Base-by-base conservation (phyloP, 2,329 filamentous ascomycete genomes). In the Chaetomiaceae sp. region DNA sequence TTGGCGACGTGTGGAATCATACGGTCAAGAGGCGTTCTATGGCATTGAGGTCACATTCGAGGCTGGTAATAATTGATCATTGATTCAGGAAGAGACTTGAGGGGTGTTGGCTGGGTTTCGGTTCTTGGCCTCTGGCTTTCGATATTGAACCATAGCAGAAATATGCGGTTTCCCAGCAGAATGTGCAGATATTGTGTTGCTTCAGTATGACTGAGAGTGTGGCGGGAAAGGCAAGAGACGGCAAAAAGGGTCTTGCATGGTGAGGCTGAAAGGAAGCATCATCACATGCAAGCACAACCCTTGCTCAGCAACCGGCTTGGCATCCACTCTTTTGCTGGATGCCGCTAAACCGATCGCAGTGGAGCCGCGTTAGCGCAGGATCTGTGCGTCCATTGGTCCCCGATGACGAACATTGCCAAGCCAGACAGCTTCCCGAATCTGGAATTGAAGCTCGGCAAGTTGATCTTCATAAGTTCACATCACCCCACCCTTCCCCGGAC, bases 371-470 rank as follows among this genome's bases (percentile, higher is more conserved):
- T 36, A 21, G 36, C n/a, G 18, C 38, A 32, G n/a, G 44, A 38
- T 32, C 14, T 32, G 13, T 33, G 44, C 14, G 25, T 6, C 29
- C 16, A 46, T 50, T 50, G 52, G 51, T 14, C 40, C 8, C 18
- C 11, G 37, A 51, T 47, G 52, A 50, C 47, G 42, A 51, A 9
- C 52, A 51, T 47, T n/a, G 47, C 51, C 51, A 54, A 54, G 46
- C 13, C 38, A 7, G 18, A 27, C 34, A 18, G 8, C 16, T 18
- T 29, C n/a, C 51, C 45, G 20, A 18, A 53, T 44, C 37, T 14
- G 51, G 38, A 34, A 32, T 13, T 40, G 29, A 42, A 47, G 52
- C 47, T 54, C 42, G 52, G 52, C 11, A 54, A 42, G 23, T n/a
- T 27, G 14, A 40, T 46, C 11, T 21, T 23, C 14, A 41, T 49